Evolutionary conservation across 345 rosid species (phyloP), one percentile per base, ranked within the genome.

Genomic region (Salix viminalis): DNA sequence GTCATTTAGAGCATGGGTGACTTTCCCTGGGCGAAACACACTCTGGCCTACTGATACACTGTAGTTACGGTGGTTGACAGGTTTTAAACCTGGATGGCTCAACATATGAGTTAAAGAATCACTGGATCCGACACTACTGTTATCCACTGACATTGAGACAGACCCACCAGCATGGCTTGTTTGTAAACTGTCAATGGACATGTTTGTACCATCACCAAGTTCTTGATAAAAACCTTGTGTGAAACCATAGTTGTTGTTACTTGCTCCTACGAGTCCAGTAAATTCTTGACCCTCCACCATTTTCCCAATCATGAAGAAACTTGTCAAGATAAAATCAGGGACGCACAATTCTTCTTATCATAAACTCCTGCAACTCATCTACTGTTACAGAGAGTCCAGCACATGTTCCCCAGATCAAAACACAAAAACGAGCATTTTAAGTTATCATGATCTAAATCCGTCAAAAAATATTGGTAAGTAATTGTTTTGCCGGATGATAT

Each of bases 61-160:
- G 79, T 82, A 80, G 77, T 83, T 83, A 46, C 65, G 64, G 78
- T 83, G 85, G 14, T 81, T 82, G 50, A 78, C 79, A 82, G 89
- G 84, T 83, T 85, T 85, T 44, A 89, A 66, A 54, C 91, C 90
- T 66, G 91, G 90, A 61, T 88, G 91, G 78, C 87, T 88, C 77
- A 90, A 79, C 50, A 90, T 90, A 82, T 86, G 93, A 60, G 93
- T 90, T 26, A 84, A 83, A 58, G 93, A 90, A 85, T 90, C 91
- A 77, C 79, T 88, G 75, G 93, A 90, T 18, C 93, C 93, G 13
- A 90, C 93, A 26, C 93, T 90, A 73, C 91, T 89, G 77, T 85
- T 89, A n/a, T 87, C 89, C 60, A 87, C 83, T 0, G 93, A 89
- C 87, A 88, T 86, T 7, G 93, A 84, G 64, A 89, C 92, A 37